Conservation (phyloP, 73 alveolate genomes). For the Durusdinium trenchii region DNA sequence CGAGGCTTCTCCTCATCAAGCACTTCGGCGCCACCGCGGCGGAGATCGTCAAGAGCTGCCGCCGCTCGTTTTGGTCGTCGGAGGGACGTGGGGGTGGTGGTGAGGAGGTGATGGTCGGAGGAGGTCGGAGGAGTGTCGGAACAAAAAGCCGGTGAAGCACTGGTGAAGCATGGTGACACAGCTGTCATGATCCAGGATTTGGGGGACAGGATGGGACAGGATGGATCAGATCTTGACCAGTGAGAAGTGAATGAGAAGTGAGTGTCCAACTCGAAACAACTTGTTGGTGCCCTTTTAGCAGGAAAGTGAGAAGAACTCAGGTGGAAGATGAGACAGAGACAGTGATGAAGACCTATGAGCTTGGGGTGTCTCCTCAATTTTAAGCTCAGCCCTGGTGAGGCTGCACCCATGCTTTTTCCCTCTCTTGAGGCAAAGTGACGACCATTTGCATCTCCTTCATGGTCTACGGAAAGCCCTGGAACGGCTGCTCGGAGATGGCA, state of each 20-base stretch:
- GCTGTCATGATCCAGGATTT: neutral
- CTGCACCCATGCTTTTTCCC: too few relatives aligned
- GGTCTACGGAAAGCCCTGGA: conserved; percentile 84
- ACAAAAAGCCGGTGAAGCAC: too few relatives aligned
- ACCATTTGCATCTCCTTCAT: conserved; percentile 80
- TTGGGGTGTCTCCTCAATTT: neutral
- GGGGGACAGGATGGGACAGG: neutral
- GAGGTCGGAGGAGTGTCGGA: too few relatives aligned
- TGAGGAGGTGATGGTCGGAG: too few relatives aligned
- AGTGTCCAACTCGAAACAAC: neutral
- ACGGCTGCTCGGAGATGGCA: conserved; percentile 42
- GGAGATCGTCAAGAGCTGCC: conserved; percentile 92
- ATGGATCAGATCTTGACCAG: neutral
- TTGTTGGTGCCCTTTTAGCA: neutral
- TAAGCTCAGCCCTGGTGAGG: neutral
- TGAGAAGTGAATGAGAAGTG: neutral
- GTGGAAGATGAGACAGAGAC: neutral
- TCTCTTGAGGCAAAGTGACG: conserved; percentile 92
- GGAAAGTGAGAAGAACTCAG: neutral
- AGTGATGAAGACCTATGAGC: neutral
- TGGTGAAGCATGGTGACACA: neutral
- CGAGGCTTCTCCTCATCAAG: conserved; percentile 59
- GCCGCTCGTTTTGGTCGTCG: neutral
- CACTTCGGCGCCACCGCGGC: conserved; percentile 93
- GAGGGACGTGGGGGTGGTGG: too few relatives aligned